Base-by-base conservation (phyloP, 208 protist genomes). In the Angomonas ambiguus region DNA sequence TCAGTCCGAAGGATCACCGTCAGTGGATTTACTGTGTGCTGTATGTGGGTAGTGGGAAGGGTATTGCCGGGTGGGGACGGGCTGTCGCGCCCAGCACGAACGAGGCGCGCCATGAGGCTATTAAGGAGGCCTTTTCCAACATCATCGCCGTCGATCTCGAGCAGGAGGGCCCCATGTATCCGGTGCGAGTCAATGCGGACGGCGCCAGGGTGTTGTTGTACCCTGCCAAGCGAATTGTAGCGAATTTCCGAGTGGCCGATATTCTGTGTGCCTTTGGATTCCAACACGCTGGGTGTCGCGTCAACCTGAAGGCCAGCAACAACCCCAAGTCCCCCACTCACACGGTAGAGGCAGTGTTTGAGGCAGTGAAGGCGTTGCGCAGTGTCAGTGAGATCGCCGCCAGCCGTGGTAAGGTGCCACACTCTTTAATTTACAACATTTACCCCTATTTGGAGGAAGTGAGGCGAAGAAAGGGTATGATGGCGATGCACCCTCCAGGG, bases 181-280 rank as follows among this genome's bases (percentile, higher is more conserved):
- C 92, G 20, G 89, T 97, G 11, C 80, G 89, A 25, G 68, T 97
- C 16, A 97, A 97, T 66, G 88, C 86, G 2, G 92, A 97, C 67
- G 92, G 92, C 51, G 83, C 83, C 41, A 88, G 92, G 18, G 87
- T 95, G 51, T 71, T 95, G 58, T 77, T 97, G 18, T 97, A 97
- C 72, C 92, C 92, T 33, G 84, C 92, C 0, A 82, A 80, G 62
- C 82, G 88, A 55, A 94, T 97, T 77, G 89, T 97, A 32, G 92
- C 92, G 16, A 95, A 95, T 66, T 94, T 94, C 65, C 85, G 88
- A 60, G 84, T 95, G 13, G 92, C 92, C 11, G 92, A 97, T 65
- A 93, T 97, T 74, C 79, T 97, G 20, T 97, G 92, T 57, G 92
- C 92, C n/a, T 97, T 97, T 74, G 92, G 92, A 38, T 97, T 97